A percentile compares a stretch with the other conserved stretches of the same genome.
phyloP scores from a whole-genome alignment of 116 monocot genomes.

The Phalaenopsis hybrid region DNA sequence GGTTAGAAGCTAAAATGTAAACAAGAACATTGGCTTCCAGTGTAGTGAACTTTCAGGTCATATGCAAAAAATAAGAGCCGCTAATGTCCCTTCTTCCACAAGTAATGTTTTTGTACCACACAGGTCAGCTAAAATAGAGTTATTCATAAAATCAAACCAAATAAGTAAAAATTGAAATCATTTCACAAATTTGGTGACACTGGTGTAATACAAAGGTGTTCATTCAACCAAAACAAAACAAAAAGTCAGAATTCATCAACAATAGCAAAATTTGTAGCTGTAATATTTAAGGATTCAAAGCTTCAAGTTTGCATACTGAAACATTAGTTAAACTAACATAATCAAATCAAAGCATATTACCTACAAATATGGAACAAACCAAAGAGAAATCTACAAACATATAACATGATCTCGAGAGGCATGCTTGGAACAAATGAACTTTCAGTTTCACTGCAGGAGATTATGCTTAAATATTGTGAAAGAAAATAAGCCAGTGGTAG shows the following conservation, averaged over 20 bases:
- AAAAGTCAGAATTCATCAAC: background rate
- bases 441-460: background rate
- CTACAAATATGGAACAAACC: background rate
- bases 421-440: background rate
- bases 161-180: background rate
- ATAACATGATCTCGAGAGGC: background rate
- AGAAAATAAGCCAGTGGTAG: background rate
- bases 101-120: too few relatives aligned
- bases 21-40: background rate
- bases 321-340: background rate
- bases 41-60: background rate
- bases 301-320: background rate
- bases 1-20: background rate
- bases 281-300: background rate
- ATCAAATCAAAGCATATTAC: background rate
- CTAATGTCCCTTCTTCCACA: background rate
- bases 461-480: background rate
- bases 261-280: background rate
- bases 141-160: background rate
- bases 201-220: background rate
- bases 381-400: background rate
- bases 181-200: background rate
- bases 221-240: background rate
- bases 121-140: background rate
- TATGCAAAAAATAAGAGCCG: background rate